These are phyloP conservation scores for Plasmodium chabaudi DNA, from an alignment of 169 alveolate genomes.

Conservation along the genomic window DNA sequence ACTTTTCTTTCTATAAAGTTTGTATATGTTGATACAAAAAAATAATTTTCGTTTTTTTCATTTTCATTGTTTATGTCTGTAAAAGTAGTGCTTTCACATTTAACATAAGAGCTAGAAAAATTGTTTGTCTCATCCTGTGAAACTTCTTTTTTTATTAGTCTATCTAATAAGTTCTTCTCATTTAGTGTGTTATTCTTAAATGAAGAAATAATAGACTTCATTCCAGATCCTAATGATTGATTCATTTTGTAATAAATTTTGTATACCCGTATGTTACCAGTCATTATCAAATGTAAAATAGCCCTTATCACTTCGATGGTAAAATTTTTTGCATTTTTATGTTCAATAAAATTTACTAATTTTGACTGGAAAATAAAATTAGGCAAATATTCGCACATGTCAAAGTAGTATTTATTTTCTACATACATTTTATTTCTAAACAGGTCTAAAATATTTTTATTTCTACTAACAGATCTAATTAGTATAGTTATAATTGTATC, in stretches of 20 bases:
- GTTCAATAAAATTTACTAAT: neutral
- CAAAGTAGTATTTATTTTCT: constrained; percentile 54
- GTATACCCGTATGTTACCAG: constrained; percentile 34
- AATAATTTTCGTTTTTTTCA: constrained; percentile 16
- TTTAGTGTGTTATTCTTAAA: neutral
- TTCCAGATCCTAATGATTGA: neutral
- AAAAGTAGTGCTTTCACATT: neutral
- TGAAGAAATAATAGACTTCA: neutral
- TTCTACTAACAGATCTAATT: constrained; percentile 46
- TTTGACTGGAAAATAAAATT: neutral
- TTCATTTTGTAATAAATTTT: constrained; percentile 7
- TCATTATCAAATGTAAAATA: constrained; percentile 17
- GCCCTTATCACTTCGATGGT: constrained; percentile 25
- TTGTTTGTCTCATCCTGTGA: neutral
- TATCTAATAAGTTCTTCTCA: neutral
- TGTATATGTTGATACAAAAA: constrained; percentile 65
- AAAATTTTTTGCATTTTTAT: constrained; percentile 23
- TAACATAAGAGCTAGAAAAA: neutral
- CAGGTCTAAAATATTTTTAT: constrained; percentile 12
- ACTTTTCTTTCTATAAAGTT: constrained; percentile 64
- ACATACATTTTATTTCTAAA: constrained; percentile 37
- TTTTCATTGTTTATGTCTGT: neutral
- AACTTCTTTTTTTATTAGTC: neutral
- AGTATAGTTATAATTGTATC: constrained; percentile 25
- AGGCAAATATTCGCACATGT: constrained; percentile 28